Percentiles rank a stretch among this genome's conserved stretches.
phyloP scores from a whole-genome alignment of 805 yeast species.

The Ogataea methanolica region DNA sequence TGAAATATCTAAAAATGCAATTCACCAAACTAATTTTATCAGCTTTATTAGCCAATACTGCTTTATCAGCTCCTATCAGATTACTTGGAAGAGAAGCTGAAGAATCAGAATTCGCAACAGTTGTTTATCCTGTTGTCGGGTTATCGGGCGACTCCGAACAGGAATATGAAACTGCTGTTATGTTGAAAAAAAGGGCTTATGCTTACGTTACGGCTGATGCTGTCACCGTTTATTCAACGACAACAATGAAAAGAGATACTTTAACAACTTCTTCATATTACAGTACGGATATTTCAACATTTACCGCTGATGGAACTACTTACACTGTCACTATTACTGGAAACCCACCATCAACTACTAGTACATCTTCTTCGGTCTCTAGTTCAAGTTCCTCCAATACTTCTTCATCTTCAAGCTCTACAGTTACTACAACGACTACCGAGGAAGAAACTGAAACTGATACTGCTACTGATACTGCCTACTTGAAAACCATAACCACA shows the following conservation, averaged over 20 bases:
- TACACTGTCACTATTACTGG: conserved; percentile 6
- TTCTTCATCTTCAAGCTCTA: not conserved
- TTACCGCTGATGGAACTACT: conserved; percentile 3
- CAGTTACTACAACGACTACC: conserved; percentile 2
- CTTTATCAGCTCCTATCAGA: conserved; percentile 12
- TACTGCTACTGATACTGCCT: conserved; percentile 4
- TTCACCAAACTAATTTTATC: conserved; percentile 6
- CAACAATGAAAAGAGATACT: conserved; percentile 14
- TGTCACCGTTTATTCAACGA: conserved; percentile 19
- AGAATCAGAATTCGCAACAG: conserved; percentile 4
- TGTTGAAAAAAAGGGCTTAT: conserved; percentile 22
- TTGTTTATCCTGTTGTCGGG: conserved; percentile 9
- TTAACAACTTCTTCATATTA: conserved; percentile 11
- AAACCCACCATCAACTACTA: conserved; percentile 5
- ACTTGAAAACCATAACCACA: conserved; percentile 15
- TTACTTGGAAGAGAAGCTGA: conserved; percentile 4
- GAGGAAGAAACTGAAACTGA: conserved; percentile 2
- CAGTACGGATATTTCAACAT: conserved; percentile 5
- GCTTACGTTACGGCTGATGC: conserved; percentile 24
- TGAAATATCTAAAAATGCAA: conserved; percentile 10
- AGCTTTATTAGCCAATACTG: conserved; percentile 7
- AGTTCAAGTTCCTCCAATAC: not conserved
- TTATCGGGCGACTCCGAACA: conserved; percentile 3
- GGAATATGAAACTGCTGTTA: conserved; percentile 7
- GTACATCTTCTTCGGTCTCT: not conserved